Evolutionary conservation across 1,284 basidiomycete species (phyloP).

Genomic region (Papiliotrema flavescens): DNA sequence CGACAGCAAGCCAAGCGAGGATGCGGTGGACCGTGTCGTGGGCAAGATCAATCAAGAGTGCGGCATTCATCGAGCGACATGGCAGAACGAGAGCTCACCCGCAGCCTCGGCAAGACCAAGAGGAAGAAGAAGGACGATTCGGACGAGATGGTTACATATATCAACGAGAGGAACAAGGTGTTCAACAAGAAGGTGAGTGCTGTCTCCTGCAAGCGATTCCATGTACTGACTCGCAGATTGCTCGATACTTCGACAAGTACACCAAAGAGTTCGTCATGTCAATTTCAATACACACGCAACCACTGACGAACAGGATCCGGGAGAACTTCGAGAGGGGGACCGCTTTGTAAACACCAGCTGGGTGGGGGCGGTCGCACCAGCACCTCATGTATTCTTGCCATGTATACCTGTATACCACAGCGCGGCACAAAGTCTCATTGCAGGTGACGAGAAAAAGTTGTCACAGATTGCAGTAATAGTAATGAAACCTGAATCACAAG

Average conservation of each 20-base stretch:
- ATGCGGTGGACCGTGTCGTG: slow-evolving; percentile 89
- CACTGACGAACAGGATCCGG: slow-evolving; percentile 56
- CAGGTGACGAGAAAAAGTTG: neutral
- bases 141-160: slow-evolving; percentile 94
- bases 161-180: slow-evolving; percentile 97
- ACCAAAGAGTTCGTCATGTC: slow-evolving; percentile 62
- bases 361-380: no score
- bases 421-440: neutral
- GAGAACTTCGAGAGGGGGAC: slow-evolving; percentile 95
- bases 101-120: slow-evolving; percentile 72
- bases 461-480: no score
- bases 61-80: slow-evolving; percentile 45
- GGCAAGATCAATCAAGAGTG: slow-evolving; percentile 90
- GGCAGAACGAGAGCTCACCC: slow-evolving; percentile 2
- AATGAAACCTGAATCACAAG: no score
- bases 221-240: slow-evolving; percentile 59
- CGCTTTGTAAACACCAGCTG: slow-evolving; percentile 58
- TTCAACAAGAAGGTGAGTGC: slow-evolving; percentile 93
- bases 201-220: neutral
- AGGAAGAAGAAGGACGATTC: slow-evolving; percentile 81
- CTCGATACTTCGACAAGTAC: slow-evolving; percentile 96
- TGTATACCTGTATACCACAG: neutral
- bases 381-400: neutral
- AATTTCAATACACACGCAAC: neutral
- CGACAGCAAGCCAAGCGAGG: slow-evolving; percentile 88